Base-by-base conservation (phyloP, 73 alveolate genomes). In the Uronychia binucleata region DNA sequence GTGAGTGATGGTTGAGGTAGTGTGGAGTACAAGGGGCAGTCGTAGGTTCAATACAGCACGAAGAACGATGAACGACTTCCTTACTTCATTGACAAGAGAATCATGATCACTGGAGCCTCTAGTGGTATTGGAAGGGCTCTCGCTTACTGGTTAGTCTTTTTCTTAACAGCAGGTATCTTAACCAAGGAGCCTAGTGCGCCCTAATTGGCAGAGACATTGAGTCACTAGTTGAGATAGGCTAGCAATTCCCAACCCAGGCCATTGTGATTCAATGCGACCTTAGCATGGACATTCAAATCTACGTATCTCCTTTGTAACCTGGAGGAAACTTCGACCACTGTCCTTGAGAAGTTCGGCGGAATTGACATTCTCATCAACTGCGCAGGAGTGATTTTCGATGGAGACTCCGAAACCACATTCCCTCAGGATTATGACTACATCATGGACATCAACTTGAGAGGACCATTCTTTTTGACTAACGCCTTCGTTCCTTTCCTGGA, bases 361-460 rank as follows among this genome's bases (percentile, higher is more conserved):
- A 81, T 94, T 46, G 99, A 96, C 82, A 94, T 92, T 46, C 85
- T 96, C 76, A 91, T 96, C 33, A 96, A 96, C 91, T 89, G 97
- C 31, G 98, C 98, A 46, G 99, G 99, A 25, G 78, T 94, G 57
- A 96, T 94, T 80, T 96, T 94, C 84, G 99, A 94, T 79, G 94
- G 96, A 31, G 99, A 96, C 78, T 84, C 94, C 34, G 94, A 81
- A 80, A 89, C 90, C 86, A 96, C 98, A 0, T 96, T 94, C 82
- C 99, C 98, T 19, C 96, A 94, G 88, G 99, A 96, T 88, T 93
- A 89, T 59, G 99, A 96, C 86, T 96, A 96, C 83, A 76, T 96
- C n/a, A 86, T 93, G 79, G 98, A 96, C 86, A 89, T 96, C 29
- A 96, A 96, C 86, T 77, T 96, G 74, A 35, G 98, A 35, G 35